Percentiles rank a stretch among this genome's conserved stretches.
phyloP scores from a whole-genome alignment of 805 yeast genomes.

The Candida sphagnicola region DNA sequence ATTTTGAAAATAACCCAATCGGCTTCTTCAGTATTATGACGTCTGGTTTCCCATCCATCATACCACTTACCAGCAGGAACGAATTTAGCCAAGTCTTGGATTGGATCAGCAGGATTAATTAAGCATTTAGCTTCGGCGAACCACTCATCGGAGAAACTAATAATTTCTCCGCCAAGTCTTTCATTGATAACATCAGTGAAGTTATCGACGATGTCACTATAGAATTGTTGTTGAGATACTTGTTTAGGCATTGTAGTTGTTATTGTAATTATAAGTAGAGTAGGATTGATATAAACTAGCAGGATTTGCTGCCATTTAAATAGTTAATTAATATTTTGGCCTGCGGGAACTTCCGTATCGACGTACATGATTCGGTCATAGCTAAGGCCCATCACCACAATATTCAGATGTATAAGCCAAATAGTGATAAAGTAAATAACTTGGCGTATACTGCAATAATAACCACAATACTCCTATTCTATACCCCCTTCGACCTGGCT shows the following conservation, averaged over 20 bases:
- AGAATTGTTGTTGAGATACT: slow-evolving; percentile 35
- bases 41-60: slow-evolving; percentile 98
- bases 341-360: too few species aligned
- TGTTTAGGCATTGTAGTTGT: slow-evolving; percentile 12
- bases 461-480: too few species aligned
- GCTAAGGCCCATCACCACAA: too few species aligned
- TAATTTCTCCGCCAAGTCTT: slow-evolving; percentile 73
- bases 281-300: too few species aligned
- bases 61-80: slow-evolving; percentile 93
- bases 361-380: neutral
- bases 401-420: neutral
- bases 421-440: too few species aligned
- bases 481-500: too few species aligned
- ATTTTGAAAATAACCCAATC: slow-evolving; percentile 84
- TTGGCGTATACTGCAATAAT: neutral
- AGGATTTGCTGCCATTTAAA: neutral
- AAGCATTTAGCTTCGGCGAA: slow-evolving; percentile 90
- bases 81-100: slow-evolving; percentile 76
- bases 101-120: slow-evolving; percentile 75
- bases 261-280: neutral
- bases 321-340: neutral
- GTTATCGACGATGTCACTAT: slow-evolving; percentile 43
- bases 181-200: slow-evolving; percentile 81
- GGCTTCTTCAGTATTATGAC: slow-evolving; percentile 80
- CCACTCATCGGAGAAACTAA: slow-evolving; percentile 83